These are phyloP conservation scores for Auriscalpium vulgare DNA, from an alignment of 768 basidiomycete species.

Conservation along the genomic window DNA sequence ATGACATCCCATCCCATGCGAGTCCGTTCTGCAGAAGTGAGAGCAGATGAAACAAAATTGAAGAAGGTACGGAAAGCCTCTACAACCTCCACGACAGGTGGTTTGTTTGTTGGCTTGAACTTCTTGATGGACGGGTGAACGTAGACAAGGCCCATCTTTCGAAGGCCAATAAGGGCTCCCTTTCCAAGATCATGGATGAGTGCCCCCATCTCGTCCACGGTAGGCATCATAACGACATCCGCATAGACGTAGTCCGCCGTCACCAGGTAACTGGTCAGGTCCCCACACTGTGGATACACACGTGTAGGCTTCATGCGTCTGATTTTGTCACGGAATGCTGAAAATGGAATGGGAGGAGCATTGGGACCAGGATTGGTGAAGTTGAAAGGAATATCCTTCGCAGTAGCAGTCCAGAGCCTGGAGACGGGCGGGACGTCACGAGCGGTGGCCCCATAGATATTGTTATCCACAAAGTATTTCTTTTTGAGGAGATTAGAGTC, in stretches of 20 bases:
- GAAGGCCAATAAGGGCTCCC: not conserved
- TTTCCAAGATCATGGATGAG: not conserved
- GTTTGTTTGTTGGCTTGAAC: not conserved
- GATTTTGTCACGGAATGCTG: not conserved
- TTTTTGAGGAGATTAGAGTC: not conserved
- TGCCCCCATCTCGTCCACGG: not conserved
- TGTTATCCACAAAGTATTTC: not conserved
- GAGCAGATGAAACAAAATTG: not conserved
- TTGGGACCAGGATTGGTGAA: not conserved
- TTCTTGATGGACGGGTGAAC: not conserved
- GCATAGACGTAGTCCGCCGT: not conserved
- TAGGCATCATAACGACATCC: not conserved
- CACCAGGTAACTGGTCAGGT: not conserved
- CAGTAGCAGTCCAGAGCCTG: not conserved
- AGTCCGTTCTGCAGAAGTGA: not conserved
- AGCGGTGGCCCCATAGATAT: not conserved
- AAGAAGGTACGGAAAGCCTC: not conserved
- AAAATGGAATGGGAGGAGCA: not conserved
- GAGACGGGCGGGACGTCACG: not conserved
- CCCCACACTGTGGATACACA: not conserved
- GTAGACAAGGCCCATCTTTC: not conserved
- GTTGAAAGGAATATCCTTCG: not conserved
- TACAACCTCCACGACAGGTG: not conserved
- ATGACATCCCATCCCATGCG: not conserved
- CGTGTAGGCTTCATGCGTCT: not conserved